Evolutionary conservation across 495 filamentous ascomycete species (phyloP).

Genomic region (Pseudoneurospora amorphoporcata): DNA sequence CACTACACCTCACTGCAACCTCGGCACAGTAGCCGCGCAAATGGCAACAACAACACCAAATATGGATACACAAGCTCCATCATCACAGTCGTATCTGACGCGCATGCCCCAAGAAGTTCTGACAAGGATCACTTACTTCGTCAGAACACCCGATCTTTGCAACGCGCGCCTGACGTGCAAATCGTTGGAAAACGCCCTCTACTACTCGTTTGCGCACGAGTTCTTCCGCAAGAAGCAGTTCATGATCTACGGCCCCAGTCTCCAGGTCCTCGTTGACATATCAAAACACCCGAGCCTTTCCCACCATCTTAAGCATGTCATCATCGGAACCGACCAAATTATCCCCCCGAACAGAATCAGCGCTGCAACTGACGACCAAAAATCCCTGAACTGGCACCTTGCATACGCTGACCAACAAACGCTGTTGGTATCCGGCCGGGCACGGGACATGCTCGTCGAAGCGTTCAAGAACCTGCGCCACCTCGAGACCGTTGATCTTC

Average conservation of each 20-base stretch:
- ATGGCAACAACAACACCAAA: neutral
- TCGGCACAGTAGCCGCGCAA: neutral
- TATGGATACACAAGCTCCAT: neutral
- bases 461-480: slow-evolving; percentile 39
- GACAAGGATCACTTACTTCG: slow-evolving; percentile 27
- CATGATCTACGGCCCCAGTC: slow-evolving; percentile 37
- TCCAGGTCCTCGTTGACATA: slow-evolving; percentile 42
- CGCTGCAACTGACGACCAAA: neutral
- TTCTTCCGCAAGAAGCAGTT: slow-evolving; percentile 49
- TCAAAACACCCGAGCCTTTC: slow-evolving; percentile 37
- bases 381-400: neutral
- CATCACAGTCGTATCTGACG: slow-evolving; percentile 4
- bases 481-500: slow-evolving; percentile 37
- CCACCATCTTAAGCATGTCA: slow-evolving; percentile 32
- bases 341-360: neutral
- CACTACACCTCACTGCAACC: neutral
- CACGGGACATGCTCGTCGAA: slow-evolving; percentile 37
- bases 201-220: slow-evolving; percentile 37
- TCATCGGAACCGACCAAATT: slow-evolving; percentile 32
- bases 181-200: slow-evolving; percentile 31
- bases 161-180: slow-evolving; percentile 36
- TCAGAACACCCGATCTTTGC: slow-evolving; percentile 37
- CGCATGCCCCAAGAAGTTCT: slow-evolving; percentile 31
- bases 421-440: slow-evolving; percentile 28
- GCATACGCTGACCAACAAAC: slow-evolving; percentile 14